phyloP scores from a whole-genome alignment of 208 protist genomes.

The Trypanosoma conorhini region DNA sequence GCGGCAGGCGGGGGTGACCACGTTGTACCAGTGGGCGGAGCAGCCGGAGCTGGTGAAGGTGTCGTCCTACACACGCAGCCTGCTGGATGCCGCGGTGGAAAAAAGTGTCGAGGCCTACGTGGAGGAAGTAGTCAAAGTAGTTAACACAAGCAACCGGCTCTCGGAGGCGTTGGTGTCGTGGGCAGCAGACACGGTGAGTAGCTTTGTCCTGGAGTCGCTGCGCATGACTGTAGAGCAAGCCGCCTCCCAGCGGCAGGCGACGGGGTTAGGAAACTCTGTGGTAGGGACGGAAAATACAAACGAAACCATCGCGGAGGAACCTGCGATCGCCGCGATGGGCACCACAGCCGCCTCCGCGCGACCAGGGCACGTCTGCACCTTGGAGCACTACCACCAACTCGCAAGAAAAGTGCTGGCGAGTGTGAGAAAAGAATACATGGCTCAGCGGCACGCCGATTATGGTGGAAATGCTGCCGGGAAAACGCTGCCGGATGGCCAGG shows the following conservation, averaged over 20 bases:
- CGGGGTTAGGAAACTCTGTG: neutral
- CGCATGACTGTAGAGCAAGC: conserved; percentile 58
- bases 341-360: conserved; percentile 9
- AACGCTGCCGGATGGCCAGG: conserved; percentile 42
- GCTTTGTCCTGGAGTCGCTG: conserved; percentile 76
- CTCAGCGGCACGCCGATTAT: conserved; percentile 17
- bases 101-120: conserved; percentile 74
- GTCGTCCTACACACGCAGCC: conserved; percentile 65
- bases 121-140: conserved; percentile 55
- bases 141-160: conserved; percentile 55
- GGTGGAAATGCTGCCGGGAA: conserved; percentile 4
- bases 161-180: conserved; percentile 48
- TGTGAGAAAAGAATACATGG: conserved; percentile 59
- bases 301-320: conserved; percentile 1
- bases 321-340: conserved; percentile 16
- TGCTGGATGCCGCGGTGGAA: conserved; percentile 77
- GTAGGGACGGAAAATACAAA: neutral
- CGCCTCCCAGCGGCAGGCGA: conserved; percentile 31
- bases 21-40: conserved; percentile 81
- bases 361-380: conserved; percentile 71
- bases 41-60: conserved; percentile 73
- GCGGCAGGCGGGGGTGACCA: conserved; percentile 70
- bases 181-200: conserved; percentile 67
- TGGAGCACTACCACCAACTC: conserved; percentile 75
- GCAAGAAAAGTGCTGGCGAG: conserved; percentile 62